Percentiles rank a stretch among this genome's conserved stretches.
These are phyloP conservation scores for Yamadazyma laniorum DNA, from an alignment of 805 yeast species.

Conservation along the genomic window DNA sequence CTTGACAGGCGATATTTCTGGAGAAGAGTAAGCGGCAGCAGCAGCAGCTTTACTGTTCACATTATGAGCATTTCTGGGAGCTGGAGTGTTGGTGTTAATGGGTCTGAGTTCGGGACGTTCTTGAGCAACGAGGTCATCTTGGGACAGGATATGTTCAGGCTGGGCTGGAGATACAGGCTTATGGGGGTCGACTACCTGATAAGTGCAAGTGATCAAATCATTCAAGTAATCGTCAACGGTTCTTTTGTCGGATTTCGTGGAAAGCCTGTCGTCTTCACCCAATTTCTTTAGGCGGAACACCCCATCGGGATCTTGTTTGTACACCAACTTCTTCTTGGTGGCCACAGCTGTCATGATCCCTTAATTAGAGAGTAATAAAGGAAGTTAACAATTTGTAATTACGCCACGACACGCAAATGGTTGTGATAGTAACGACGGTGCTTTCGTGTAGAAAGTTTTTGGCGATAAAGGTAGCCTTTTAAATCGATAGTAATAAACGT, in stretches of 20 bases:
- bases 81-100: neutral
- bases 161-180: conserved; percentile 1
- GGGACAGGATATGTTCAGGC: neutral
- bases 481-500: too few relatives aligned
- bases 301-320: conserved; percentile 40
- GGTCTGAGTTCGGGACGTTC: neutral
- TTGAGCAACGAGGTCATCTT: neutral
- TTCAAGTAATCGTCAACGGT: conserved; percentile 27
- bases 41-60: conserved; percentile 2
- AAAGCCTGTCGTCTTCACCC: conserved; percentile 14
- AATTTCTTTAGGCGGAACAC: conserved; percentile 34
- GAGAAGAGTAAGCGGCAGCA: neutral
- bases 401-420: neutral
- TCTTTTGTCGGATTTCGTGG: conserved; percentile 17
- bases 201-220: conserved; percentile 33
- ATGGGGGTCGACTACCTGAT: conserved; percentile 20
- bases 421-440: neutral
- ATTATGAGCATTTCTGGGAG: neutral
- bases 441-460: too few relatives aligned
- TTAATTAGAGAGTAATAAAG: too few relatives aligned
- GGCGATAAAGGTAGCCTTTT: too few relatives aligned
- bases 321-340: conserved; percentile 29
- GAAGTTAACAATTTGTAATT: neutral
- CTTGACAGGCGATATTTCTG: conserved; percentile 2
- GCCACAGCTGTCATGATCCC: conserved; percentile 19